Base-by-base conservation (phyloP, 2,329 filamentous ascomycete genomes). In the Penicillium griseofulvum region DNA sequence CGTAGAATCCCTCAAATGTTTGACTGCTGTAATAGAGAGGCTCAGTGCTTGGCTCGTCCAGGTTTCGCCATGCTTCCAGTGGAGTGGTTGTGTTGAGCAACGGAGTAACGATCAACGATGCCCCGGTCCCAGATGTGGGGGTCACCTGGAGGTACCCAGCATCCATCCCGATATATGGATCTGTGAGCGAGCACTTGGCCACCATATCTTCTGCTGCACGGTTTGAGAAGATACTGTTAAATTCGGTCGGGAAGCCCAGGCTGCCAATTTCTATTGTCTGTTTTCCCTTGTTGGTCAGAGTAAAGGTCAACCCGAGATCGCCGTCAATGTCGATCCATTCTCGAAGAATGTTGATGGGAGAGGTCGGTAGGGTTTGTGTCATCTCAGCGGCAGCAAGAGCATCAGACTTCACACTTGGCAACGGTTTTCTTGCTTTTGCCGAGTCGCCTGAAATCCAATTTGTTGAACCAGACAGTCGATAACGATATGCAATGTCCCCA, bases 1-100 rank as follows among this genome's bases (percentile, higher is more conserved):
- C 82, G 55, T 86, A 86, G 57, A 82, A 78, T 0, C 83, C 83
- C 61, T 86, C 83, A 55, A 82, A 86, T 0, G 78, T 81, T 59
- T 85, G 83, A 43, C 77, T 80, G 5, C 71, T 74, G 62, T 85
- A 84, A 10, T 58, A 63, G 0, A 75, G 75, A 10, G 65, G 83
- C 53, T 86, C 83, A 0, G 80, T 76, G 3, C 86, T 74, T 0
- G 81, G 43, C 14, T 46, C 43, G 1, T 34, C 28, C 1, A 46
- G 9, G 17, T 31, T 33, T 14, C 28, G 43, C 43, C 43, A 46
- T 24, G 43, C 43, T 33, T 46, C 29, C 9, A 31, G 43, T 22
- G 43, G 43, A 22, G 43, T 46, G 43, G n/a, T 46, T 5, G 43
- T 46, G 29, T 33, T 33, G 28, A 24, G 17, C 5, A 46, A 46